Base-by-base conservation (phyloP, 2,329 filamentous ascomycete species). In the Aspergillus hiratsukae region DNA sequence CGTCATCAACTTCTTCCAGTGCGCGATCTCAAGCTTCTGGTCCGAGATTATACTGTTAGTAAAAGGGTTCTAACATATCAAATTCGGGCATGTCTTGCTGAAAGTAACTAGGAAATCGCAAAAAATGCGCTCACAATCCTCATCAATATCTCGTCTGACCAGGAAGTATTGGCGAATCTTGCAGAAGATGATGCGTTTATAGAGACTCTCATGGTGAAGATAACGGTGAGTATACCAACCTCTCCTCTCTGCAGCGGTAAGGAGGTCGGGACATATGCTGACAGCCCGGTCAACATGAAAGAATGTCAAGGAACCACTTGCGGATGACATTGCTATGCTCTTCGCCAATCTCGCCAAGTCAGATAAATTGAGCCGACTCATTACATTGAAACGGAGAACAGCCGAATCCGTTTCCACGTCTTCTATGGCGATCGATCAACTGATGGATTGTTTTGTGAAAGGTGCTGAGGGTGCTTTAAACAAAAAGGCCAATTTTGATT, bases 371-470 rank as follows among this genome's bases (percentile, higher is more conserved):
- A 87, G 88, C 61, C 81, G 81, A 46, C 78, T 97, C 4, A 74
- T 93, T 10, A 79, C 80, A 4, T 79, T 88, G 54, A 88, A 87
- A 67, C 87, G 91, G 60, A 77, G 82, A 6, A 73, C 87, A 0
- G 88, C 91, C 2, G 83, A 86, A 54, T 80, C 81, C n/a, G 82
- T 96, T 6, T 86, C 84, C 5, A 88, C 85, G 1, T 89, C 90
- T 43, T 82, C 87, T 37, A 80, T 84, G 57, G 87, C 90, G 4
- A 84, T 97, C 66, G 91, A 97, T 72, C 94, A 97, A 74, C 79
- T 99, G 29, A 85, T 99, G 72, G 94, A 97, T 72, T 87, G 95
- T 65, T 99, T 99, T 70, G 94, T 97, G 70, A 95, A 94, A 77
- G 93, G 93, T 21, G 87, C 90, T 23, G 87, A 89, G 59, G 89